A percentile compares a stretch with the other conserved stretches of the same genome.
Conservation (phyloP, 139 green algal species). For the Pseudopediastrum boryanum region DNA sequence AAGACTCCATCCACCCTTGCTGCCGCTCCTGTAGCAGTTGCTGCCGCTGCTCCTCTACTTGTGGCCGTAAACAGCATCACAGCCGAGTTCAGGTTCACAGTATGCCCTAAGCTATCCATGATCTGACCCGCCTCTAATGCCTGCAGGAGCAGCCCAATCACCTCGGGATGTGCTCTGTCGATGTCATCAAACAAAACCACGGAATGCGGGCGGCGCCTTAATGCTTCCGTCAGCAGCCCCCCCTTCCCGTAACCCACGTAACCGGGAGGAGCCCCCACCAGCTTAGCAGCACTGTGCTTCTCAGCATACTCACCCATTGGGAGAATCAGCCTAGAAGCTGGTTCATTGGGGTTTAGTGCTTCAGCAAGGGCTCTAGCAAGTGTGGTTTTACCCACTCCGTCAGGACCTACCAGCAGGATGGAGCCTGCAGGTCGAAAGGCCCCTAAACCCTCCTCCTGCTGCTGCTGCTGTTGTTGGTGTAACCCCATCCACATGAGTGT, state of each 20-base stretch:
- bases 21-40: slow-evolving; percentile 5
- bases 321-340: slow-evolving; percentile 49
- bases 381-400: slow-evolving; percentile 79
- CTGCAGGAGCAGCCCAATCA: slow-evolving; percentile 42
- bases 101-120: slow-evolving; percentile 43
- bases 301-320: slow-evolving; percentile 73
- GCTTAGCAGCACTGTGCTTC: slow-evolving; percentile 68
- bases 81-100: slow-evolving; percentile 39
- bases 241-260: slow-evolving; percentile 68
- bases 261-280: slow-evolving; percentile 84
- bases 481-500: neutral
- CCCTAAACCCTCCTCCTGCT: slow-evolving; percentile 35
- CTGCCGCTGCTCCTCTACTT: neutral
- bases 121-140: slow-evolving; percentile 41
- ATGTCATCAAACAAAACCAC: slow-evolving; percentile 50
- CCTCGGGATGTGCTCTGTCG: slow-evolving; percentile 53
- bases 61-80: slow-evolving; percentile 49
- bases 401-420: slow-evolving; percentile 77
- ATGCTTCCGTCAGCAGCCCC: slow-evolving; percentile 47
- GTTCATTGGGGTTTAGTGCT: slow-evolving; percentile 36
- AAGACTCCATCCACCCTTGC: neutral
- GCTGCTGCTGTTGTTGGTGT: slow-evolving; percentile 4
- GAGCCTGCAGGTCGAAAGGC: slow-evolving; percentile 64
- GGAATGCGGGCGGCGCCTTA: slow-evolving; percentile 44
- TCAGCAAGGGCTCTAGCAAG: slow-evolving; percentile 64